Evolutionary conservation across 805 yeast species (phyloP), one percentile per base, ranked within the genome.

Genomic region (Babjeviella inositovora): DNA sequence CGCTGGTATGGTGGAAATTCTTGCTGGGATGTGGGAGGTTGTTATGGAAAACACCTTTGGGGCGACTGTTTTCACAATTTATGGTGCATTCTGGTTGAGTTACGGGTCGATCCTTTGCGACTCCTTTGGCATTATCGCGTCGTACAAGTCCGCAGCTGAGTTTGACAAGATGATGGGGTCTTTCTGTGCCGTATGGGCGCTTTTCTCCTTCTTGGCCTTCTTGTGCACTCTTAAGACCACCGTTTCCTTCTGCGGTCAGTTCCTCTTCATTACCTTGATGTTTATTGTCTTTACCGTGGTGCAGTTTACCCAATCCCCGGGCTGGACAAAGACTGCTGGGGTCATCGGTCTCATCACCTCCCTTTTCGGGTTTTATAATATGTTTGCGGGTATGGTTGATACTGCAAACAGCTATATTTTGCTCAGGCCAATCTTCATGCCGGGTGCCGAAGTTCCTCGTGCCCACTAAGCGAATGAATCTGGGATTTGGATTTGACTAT

Each of bases 21-120:
- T 54, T 13, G 62, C 62, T 17, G 62, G 59, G 18, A 45, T 54
- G 51, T 54, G 56, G 34, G 62, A 54, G 33, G 47, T 56, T 29
- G 62, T 58, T 10, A 45, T 47, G 13, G 62, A 59, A 25, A 53
- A 52, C 37, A 50, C 59, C 23, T 56, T 56, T 38, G 62, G 59
- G 45, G 58, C 53, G 21, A 51, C 51, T 17, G 62, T 58, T 6
- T 50, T 56, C 31, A 39, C 53, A 12, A 51, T 58, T 5, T 55
- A 50, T 29, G n/a, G n/a, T n/a, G n/a, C n/a, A n/a, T n/a, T n/a
- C n/a, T n/a, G n/a, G n/a, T n/a, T n/a, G n/a, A n/a, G n/a, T n/a
- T n/a, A n/a, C n/a, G n/a, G n/a, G n/a, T n/a, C n/a, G n/a, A n/a
- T n/a, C n/a, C n/a, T n/a, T n/a, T n/a, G n/a, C n/a, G n/a, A n/a